A percentile compares a stretch with the other conserved stretches of the same genome.
phyloP scores from a whole-genome alignment of 306 rosid genomes.

The Phaseolus lunatus region DNA sequence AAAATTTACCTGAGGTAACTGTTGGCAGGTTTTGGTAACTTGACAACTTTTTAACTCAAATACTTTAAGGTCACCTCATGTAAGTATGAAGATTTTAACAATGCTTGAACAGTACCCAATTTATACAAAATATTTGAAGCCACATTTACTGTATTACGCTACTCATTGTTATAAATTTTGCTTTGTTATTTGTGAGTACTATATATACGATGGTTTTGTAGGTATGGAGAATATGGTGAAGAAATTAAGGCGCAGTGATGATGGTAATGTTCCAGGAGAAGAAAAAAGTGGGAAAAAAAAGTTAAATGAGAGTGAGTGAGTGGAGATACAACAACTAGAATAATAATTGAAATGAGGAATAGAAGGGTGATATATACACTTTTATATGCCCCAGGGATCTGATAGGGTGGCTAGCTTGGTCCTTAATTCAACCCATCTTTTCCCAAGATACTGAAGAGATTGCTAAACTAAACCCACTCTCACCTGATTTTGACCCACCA shows the following conservation, averaged over 20 bases:
- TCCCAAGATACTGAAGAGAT: conserved; percentile 13
- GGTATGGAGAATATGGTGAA: neutral
- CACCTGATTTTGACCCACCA: conserved; percentile 16
- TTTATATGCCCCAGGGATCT: neutral
- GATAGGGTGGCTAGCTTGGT: neutral
- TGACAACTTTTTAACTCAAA: neutral
- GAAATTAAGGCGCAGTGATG: neutral
- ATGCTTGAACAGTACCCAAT: neutral
- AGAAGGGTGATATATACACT: neutral
- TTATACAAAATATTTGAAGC: neutral
- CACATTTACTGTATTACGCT: neutral
- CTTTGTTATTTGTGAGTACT: neutral
- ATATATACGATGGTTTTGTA: neutral
- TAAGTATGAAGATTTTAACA: neutral
- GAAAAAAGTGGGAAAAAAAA: neutral
- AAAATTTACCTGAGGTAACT: neutral
- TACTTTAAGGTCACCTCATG: neutral
- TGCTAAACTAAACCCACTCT: conserved; percentile 24
- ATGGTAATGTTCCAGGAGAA: neutral
- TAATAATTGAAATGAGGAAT: conserved; percentile 12
- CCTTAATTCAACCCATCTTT: conserved; percentile 5
- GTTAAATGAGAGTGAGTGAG: neutral
- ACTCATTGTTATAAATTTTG: neutral
- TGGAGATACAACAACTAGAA: neutral
- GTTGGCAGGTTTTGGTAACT: too few species aligned